Conservation (phyloP, 2,329 filamentous ascomycete genomes). For the Colletotrichum zoysiae region DNA sequence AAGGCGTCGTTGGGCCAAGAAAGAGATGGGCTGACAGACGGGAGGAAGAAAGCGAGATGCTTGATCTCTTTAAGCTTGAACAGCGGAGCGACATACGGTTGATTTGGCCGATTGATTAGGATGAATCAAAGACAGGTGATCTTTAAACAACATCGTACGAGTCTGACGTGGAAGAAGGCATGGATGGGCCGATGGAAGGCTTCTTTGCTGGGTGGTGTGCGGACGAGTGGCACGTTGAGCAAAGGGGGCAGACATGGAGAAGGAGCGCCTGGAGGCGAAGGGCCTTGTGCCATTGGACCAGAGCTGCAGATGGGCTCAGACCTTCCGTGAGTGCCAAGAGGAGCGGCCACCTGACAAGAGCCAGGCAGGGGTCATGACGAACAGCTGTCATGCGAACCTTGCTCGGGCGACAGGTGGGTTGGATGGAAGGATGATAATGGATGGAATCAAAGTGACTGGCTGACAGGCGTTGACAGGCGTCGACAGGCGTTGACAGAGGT, state of each 20-base stretch:
- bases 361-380: not conserved
- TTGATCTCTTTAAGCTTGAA: slow-evolving; percentile 40
- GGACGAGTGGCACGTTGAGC: slow-evolving; percentile 26
- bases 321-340: slow-evolving; percentile 18
- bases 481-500: too few relatives aligned
- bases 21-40: slow-evolving; percentile 26
- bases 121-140: slow-evolving; percentile 41
- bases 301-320: slow-evolving; percentile 24
- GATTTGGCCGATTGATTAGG: slow-evolving; percentile 21
- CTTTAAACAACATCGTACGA: slow-evolving; percentile 43
- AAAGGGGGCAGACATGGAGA: slow-evolving; percentile 22
- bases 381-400: slow-evolving; percentile 23
- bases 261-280: not conserved
- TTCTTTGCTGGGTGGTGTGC: slow-evolving; percentile 33
- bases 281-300: slow-evolving; percentile 23
- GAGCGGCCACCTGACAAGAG: slow-evolving; percentile 13
- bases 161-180: slow-evolving; percentile 34
- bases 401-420: slow-evolving; percentile 30
- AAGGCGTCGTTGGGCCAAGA: slow-evolving; percentile 34
- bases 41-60: slow-evolving; percentile 28
- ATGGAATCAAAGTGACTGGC: slow-evolving; percentile 7
- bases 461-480: slow-evolving; percentile 13
- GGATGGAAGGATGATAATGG: not conserved
- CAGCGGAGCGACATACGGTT: slow-evolving; percentile 33
- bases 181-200: slow-evolving; percentile 39